These are phyloP conservation scores for Epichloe sp. DNA, from an alignment of 2,329 filamentous ascomycete species.

Conservation along the genomic window DNA sequence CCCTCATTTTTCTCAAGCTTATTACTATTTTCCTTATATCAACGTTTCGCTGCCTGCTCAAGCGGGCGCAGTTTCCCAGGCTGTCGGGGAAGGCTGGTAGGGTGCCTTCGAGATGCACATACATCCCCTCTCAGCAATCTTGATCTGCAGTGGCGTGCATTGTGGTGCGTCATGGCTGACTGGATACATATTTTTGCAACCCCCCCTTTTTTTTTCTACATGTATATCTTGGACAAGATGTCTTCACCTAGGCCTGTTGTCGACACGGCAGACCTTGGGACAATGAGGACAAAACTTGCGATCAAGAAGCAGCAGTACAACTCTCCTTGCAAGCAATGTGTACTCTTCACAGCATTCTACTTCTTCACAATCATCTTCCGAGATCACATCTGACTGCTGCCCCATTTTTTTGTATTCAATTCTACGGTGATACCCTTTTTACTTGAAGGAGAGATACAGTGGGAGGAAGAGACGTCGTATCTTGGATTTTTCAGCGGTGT, in stretches of 20 bases:
- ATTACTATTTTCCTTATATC: background rate
- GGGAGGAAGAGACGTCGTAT: background rate
- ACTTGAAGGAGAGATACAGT: background rate
- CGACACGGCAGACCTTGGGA: background rate
- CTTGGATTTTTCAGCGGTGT: background rate
- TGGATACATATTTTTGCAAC: slow-evolving; percentile 9
- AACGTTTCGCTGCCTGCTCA: background rate
- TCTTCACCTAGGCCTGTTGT: slow-evolving; percentile 9
- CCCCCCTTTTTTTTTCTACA: slow-evolving; percentile 8
- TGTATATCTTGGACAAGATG: slow-evolving; percentile 10
- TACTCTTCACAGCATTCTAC: background rate
- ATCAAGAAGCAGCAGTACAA: background rate
- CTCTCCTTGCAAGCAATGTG: background rate
- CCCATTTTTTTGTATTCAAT: slow-evolving; percentile 13
- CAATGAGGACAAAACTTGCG: background rate
- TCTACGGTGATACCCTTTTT: slow-evolving; percentile 23
- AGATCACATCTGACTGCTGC: slow-evolving; percentile 8
- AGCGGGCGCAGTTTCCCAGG: background rate
- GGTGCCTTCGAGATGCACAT: slow-evolving; percentile 13
- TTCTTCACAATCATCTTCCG: slow-evolving; percentile 9
- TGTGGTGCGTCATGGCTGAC: slow-evolving; percentile 11
- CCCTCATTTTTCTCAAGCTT: background rate
- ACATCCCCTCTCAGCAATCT: slow-evolving; percentile 7
- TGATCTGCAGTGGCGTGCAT: slow-evolving; percentile 4
- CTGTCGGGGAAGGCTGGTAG: slow-evolving; percentile 4